These are phyloP conservation scores for Sphaerulina musiva DNA, from an alignment of 2,329 filamentous ascomycete species.

Conservation along the genomic window DNA sequence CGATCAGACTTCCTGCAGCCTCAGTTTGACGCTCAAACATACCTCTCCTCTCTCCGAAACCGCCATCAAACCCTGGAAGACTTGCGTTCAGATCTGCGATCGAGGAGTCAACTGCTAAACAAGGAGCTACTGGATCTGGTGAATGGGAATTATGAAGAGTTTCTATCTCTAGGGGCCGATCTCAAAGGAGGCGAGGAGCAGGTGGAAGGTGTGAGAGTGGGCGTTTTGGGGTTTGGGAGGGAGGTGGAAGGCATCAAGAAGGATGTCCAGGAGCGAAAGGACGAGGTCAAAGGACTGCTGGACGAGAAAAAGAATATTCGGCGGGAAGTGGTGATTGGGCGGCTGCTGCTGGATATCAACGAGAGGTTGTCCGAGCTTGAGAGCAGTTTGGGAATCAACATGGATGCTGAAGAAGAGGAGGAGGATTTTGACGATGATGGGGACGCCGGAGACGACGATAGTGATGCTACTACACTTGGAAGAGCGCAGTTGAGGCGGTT, in stretches of 20 bases:
- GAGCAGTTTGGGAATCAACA: slow-evolving; percentile 52
- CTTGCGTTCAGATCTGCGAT: slow-evolving; percentile 75
- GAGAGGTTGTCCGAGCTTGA: slow-evolving; percentile 59
- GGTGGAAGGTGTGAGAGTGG: slow-evolving; percentile 82
- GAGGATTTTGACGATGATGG: slow-evolving; percentile 27
- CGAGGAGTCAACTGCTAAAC: slow-evolving; percentile 70
- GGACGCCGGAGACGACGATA: slow-evolving; percentile 23
- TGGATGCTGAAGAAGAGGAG: slow-evolving; percentile 21
- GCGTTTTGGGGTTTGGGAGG: slow-evolving; percentile 74
- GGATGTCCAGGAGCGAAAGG: slow-evolving; percentile 57
- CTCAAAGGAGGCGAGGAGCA: slow-evolving; percentile 83
- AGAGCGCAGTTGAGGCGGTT: slow-evolving; percentile 39
- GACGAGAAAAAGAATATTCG: slow-evolving; percentile 61
- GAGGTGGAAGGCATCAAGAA: slow-evolving; percentile 69
- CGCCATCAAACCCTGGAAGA: slow-evolving; percentile 96
- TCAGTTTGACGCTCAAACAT: slow-evolving; percentile 70
- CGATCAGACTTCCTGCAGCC: slow-evolving; percentile 73
- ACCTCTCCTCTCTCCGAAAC: slow-evolving; percentile 75
- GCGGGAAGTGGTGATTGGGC: slow-evolving; percentile 56
- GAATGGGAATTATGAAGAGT: slow-evolving; percentile 90
- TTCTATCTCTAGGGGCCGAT: slow-evolving; percentile 73
- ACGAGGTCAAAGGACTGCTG: slow-evolving; percentile 57
- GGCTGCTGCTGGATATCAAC: slow-evolving; percentile 59
- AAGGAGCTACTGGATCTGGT: slow-evolving; percentile 89
- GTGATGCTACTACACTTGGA: slow-evolving; percentile 34